phyloP scores from a whole-genome alignment of 1,139 yeast species.

The Suhomyces guaymorum region DNA sequence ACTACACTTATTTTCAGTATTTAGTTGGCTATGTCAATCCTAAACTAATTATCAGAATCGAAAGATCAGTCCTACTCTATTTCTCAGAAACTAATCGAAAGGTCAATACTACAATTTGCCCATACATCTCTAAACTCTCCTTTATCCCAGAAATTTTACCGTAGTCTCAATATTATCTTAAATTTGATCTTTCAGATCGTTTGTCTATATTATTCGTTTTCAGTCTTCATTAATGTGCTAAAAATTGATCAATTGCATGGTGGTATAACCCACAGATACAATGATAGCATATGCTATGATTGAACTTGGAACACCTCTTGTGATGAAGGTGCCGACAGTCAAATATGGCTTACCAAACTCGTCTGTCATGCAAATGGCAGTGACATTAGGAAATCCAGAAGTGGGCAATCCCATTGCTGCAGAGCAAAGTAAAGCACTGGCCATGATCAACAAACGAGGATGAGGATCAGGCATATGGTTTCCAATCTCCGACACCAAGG shows the following conservation, averaged over 20 bases:
- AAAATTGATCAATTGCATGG: slow-evolving; percentile 53
- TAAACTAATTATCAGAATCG: too few relatives aligned
- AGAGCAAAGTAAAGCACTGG: slow-evolving; percentile 65
- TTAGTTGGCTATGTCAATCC: too few relatives aligned
- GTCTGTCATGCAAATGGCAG: slow-evolving; percentile 77
- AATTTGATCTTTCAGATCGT: too few relatives aligned
- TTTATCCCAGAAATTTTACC: too few relatives aligned
- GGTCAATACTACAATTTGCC: too few relatives aligned
- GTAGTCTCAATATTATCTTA: too few relatives aligned
- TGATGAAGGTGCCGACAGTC: slow-evolving; percentile 63
- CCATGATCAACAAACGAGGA: slow-evolving; percentile 65
- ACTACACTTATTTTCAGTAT: too few relatives aligned
- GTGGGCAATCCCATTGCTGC: slow-evolving; percentile 81
- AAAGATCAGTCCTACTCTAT: too few relatives aligned
- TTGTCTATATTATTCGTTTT: neutral
- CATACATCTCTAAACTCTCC: too few relatives aligned
- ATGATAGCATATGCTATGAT: slow-evolving; percentile 56
- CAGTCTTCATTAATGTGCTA: too few relatives aligned
- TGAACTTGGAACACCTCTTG: slow-evolving; percentile 71
- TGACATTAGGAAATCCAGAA: slow-evolving; percentile 76
- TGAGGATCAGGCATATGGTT: slow-evolving; percentile 53
- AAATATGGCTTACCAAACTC: slow-evolving; percentile 68
- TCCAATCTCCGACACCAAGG: slow-evolving; percentile 70
- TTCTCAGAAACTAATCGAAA: too few relatives aligned
- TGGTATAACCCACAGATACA: slow-evolving; percentile 66